Evolutionary conservation across 2,329 filamentous ascomycete genomes (phyloP).

Genomic region (Seiridium cupressi): DNA sequence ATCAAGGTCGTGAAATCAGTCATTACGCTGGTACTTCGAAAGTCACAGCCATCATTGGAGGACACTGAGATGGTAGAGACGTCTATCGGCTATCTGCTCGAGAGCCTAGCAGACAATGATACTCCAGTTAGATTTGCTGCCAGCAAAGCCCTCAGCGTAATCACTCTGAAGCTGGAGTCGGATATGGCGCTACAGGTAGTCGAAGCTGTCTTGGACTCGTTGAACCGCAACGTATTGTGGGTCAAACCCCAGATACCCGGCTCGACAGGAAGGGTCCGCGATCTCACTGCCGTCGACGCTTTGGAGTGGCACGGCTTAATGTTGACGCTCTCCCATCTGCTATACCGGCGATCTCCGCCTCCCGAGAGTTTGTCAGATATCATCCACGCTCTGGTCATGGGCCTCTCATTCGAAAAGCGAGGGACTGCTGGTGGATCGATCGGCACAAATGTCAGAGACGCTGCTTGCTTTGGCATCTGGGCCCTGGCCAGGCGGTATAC

Average conservation of each 20-base stretch:
- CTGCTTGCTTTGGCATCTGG: slow-evolving; percentile 96
- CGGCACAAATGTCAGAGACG: slow-evolving; percentile 89
- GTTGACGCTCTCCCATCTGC: slow-evolving; percentile 79
- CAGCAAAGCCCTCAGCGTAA: slow-evolving; percentile 87
- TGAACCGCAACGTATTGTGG: slow-evolving; percentile 57
- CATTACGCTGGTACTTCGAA: slow-evolving; percentile 63
- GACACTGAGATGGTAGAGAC: slow-evolving; percentile 67
- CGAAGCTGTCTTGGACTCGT: slow-evolving; percentile 76
- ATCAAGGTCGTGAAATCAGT: slow-evolving; percentile 83
- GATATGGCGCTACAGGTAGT: slow-evolving; percentile 86
- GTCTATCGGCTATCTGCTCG: slow-evolving; percentile 77
- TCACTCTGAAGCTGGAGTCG: slow-evolving; percentile 74
- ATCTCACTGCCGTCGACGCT: slow-evolving; percentile 75
- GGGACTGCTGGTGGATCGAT: slow-evolving; percentile 80
- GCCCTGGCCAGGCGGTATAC: slow-evolving; percentile 83
- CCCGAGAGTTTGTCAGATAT: slow-evolving; percentile 68
- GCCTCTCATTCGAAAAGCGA: slow-evolving; percentile 85
- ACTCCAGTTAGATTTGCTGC: slow-evolving; percentile 88
- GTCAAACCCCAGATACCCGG: slow-evolving; percentile 35
- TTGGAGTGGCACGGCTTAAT: slow-evolving; percentile 91
- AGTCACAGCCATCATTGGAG: slow-evolving; percentile 37
- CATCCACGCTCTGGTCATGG: slow-evolving; percentile 73
- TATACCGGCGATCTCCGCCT: slow-evolving; percentile 82
- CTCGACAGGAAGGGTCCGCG: slow-evolving; percentile 39
- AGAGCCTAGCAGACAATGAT: slow-evolving; percentile 79